Evolutionary conservation across 768 basidiomycete genomes (phyloP).

Genomic region (Boletus speciosus): DNA sequence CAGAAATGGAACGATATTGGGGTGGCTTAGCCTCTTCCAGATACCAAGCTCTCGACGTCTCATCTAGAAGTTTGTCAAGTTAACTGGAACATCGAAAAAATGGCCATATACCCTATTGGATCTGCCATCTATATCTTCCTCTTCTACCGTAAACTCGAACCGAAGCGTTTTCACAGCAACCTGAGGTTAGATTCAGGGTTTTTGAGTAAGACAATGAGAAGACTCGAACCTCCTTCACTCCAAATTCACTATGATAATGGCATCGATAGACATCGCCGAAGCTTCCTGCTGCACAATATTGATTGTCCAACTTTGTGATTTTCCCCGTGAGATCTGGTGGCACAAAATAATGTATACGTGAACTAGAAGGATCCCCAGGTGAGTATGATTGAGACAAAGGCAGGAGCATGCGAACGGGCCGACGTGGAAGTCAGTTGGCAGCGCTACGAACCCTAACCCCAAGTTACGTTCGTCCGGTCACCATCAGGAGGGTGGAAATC

Average conservation of each 20-base stretch:
- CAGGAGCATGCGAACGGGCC: neutral
- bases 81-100: neutral
- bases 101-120: neutral
- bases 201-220: neutral
- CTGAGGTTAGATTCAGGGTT: neutral
- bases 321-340: conserved; percentile 5
- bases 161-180: conserved; percentile 13
- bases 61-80: conserved; percentile 2
- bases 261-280: conserved; percentile 6
- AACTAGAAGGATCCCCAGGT: neutral
- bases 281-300: conserved; percentile 4
- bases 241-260: neutral
- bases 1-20: conserved; percentile 12
- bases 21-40: conserved; percentile 9
- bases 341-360: neutral
- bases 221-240: neutral
- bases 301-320: neutral
- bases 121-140: neutral
- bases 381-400: neutral
- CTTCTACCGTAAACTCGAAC: conserved; percentile 2
- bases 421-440: neutral
- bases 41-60: conserved; percentile 13
- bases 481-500: neutral
- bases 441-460: conserved; percentile 14
- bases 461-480: neutral